Evolutionary conservation across 2,329 filamentous ascomycete species (phyloP), one percentile per base, ranked within the genome.

Genomic region (Sphaerulina vaccinii): DNA sequence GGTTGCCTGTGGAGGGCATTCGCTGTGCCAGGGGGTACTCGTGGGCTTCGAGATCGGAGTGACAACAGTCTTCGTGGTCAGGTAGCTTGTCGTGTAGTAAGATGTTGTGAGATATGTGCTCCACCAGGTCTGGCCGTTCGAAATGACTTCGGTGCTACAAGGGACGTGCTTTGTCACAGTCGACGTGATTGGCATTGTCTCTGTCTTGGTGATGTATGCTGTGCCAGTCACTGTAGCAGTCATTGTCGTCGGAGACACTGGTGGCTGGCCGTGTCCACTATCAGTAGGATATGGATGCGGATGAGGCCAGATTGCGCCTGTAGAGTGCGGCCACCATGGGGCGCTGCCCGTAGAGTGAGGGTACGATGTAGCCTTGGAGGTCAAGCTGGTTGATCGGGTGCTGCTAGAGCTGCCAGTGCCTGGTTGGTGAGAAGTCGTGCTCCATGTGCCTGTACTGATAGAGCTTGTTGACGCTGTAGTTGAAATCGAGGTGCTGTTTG

Each of bases 91-190:
- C 3, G 42, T 52, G 36, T 41, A 39, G 36, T 46, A 47, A 7
- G 43, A 23, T 15, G 22, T 38, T 8, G 49, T 41, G 10, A 52
- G 19, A 22, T 45, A 52, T 13, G 49, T 52, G 42, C 49, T 52
- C 42, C 42, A 52, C 49, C 49, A 52, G 3, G 19, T 47, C 29
- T 52, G 49, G 21, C 44, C 49, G 27, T 52, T 39, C 16, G 49
- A 40, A n/a, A 21, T 27, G 11, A 52, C 36, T 36, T 52, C 19
- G 1, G 49, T 46, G 29, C 49, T 52, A 29, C 49, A 52, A 8
- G 49, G 49, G 8, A 52, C 36, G 22, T 46, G 49, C 8, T n/a
- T 47, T 1, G 49, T 52, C 5, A 52, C 41, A 3, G 49, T 52
- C 19, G 37, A 37, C 1, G 43, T 52, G 42, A 52, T 22, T 1